These are phyloP conservation scores for Parietaria judaica DNA, from an alignment of 306 rosid genomes.

Conservation along the genomic window DNA sequence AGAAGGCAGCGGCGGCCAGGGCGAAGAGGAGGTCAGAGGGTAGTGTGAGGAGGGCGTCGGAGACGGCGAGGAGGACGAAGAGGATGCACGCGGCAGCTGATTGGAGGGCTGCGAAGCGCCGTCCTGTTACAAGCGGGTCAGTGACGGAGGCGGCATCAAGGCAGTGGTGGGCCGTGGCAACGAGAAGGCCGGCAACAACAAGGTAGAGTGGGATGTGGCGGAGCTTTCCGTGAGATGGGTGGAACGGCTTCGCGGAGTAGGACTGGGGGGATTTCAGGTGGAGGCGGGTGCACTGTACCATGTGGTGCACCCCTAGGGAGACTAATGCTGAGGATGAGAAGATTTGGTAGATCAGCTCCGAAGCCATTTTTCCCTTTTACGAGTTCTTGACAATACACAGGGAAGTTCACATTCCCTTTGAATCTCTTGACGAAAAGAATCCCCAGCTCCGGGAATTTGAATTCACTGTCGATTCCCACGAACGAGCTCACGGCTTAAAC, in stretches of 20 bases:
- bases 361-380: conserved; percentile 22
- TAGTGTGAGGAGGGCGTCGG: conserved; percentile 37
- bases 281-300: conserved; percentile 37
- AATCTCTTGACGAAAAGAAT: not conserved
- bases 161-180: conserved; percentile 50
- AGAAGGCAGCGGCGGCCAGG: conserved; percentile 56
- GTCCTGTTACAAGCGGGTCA: conserved; percentile 55
- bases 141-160: conserved; percentile 56
- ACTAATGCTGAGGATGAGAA: conserved; percentile 41
- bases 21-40: conserved; percentile 66
- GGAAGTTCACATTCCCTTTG: not conserved
- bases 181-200: conserved; percentile 30
- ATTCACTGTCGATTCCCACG: not conserved
- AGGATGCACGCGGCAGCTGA: conserved; percentile 57
- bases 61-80: conserved; percentile 52
- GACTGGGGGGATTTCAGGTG: conserved; percentile 58
- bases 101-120: conserved; percentile 68
- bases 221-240: conserved; percentile 49
- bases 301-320: conserved; percentile 60
- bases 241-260: conserved; percentile 73
- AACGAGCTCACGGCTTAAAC: not conserved
- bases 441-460: not conserved
- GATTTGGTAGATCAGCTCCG: conserved; percentile 44
- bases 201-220: conserved; percentile 53
- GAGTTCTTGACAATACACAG: not conserved